Base-by-base conservation (phyloP, 345 rosid genomes). In the Brassica incana region DNA sequence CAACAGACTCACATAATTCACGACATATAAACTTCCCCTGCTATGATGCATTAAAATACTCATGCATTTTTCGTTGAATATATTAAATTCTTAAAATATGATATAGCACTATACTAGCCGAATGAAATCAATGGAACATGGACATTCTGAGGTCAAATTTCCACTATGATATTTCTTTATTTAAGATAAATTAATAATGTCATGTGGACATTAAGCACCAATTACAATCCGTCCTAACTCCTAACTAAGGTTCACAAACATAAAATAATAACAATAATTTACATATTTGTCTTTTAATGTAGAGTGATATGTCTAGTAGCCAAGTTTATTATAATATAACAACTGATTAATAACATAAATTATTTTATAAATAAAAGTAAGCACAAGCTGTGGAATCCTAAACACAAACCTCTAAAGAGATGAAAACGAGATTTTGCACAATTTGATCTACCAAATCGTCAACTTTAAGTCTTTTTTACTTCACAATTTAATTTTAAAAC, bases 381-480 rank as follows among this genome's bases (percentile, higher is more conserved):
- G 61, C 40, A 71, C n/a, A 75, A 80, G 45, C 76, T 65, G 83
- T 80, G 80, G 83, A 79, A 80, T 80, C 79, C 83, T 70, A 75
- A 80, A 74, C 83, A 80, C 72, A 80, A 75, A 64, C 83, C 83
- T 75, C 79, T 75, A 64, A 70, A 69, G n/a, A 63, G 67, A 63
- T 52, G 72, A 20, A 63, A 80, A 80, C 23, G 54, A 80, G 54
- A 63, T 18, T 29, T 18, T 14, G 79, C 65, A 30, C 79, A 75
- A 75, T 61, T 80, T 75, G 76, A 67, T 79, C 76, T 69, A 75
- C 76, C 68, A 80, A 52, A 80, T 80, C 79, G 72, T 75, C 67
- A 80, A 64, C 83, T 80, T 79, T 79, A 68, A 67, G 82, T 79
- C 78, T 33, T 79, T 54, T 18, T 29, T 72, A 74, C 79, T 80